These are phyloP conservation scores for Ramichloridium luteum DNA, from an alignment of 2,329 filamentous ascomycete genomes.

Conservation along the genomic window DNA sequence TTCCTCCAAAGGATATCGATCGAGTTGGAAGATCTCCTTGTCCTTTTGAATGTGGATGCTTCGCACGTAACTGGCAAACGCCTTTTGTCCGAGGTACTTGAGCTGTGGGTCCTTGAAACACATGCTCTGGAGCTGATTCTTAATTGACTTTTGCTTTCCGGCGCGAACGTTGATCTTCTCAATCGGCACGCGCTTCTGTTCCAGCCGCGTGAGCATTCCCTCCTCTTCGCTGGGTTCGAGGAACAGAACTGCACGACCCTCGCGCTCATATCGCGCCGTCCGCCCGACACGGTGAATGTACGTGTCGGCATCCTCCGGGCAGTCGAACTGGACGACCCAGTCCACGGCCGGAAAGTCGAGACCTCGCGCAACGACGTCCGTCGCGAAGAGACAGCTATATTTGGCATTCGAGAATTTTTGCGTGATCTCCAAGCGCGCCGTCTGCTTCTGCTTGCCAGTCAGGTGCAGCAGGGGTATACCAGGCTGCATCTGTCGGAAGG, in stretches of 20 bases:
- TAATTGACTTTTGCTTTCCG: conserved; percentile 80
- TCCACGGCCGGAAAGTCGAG: conserved; percentile 94
- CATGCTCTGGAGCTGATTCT: conserved; percentile 79
- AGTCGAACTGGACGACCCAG: conserved; percentile 98
- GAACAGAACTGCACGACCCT: conserved; percentile 80
- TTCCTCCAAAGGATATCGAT: conserved; percentile 71
- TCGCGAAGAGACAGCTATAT: conserved; percentile 81
- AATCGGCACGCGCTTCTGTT: conserved; percentile 82
- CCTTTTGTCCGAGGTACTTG: conserved; percentile 92
- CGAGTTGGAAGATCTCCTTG: conserved; percentile 79
- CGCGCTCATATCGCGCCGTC: conserved; percentile 83
- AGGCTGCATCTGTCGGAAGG: conserved; percentile 83
- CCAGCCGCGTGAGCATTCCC: conserved; percentile 76
- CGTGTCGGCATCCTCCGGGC: conserved; percentile 89
- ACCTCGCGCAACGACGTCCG: conserved; percentile 86
- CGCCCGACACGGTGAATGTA: conserved; percentile 95
- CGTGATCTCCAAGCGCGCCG: conserved; percentile 76
- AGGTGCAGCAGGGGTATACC: conserved; percentile 88
- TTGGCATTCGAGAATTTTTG: conserved; percentile 69
- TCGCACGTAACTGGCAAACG: conserved; percentile 80
- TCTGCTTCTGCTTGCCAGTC: conserved; percentile 87
- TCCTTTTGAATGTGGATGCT: conserved; percentile 82
- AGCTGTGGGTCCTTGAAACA: conserved; percentile 89
- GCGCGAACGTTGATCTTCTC: conserved; percentile 74
- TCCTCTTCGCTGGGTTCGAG: conserved; percentile 83